Percentiles rank a stretch among this genome's conserved stretches.
Conservation (phyloP, 352 stramenopile genomes). For the Globisporangium uncinulatum region DNA sequence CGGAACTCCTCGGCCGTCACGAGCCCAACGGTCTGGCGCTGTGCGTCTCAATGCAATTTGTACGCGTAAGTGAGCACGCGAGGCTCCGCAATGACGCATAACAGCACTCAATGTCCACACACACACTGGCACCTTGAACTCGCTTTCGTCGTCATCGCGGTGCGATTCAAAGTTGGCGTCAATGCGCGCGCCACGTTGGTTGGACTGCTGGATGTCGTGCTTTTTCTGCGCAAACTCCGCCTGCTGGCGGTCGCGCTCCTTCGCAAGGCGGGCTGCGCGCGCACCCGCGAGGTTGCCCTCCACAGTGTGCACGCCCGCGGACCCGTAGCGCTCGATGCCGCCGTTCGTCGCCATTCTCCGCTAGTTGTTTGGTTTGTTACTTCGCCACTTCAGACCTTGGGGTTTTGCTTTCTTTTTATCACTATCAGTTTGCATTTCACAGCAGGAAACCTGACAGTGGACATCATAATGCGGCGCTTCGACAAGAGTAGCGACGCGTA, state of each 20-base stretch:
- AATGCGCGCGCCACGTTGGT: slow-evolving; percentile 80
- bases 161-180: slow-evolving; percentile 90
- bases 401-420: too few species aligned
- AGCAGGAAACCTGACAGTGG: slow-evolving; percentile 21
- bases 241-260: slow-evolving; percentile 92
- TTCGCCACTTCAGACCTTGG: too few species aligned
- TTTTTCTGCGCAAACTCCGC: slow-evolving; percentile 93
- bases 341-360: slow-evolving; percentile 1
- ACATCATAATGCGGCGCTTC: slow-evolving; percentile 58
- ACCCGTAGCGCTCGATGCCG: slow-evolving; percentile 68
- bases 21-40: slow-evolving; percentile 87
- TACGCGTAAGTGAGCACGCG: too few species aligned
- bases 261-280: slow-evolving; percentile 87
- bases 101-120: background rate
- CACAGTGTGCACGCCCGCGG: slow-evolving; percentile 92
- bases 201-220: slow-evolving; percentile 81
- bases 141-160: slow-evolving; percentile 69
- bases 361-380: background rate
- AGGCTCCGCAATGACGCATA: too few species aligned
- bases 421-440: slow-evolving; percentile 7
- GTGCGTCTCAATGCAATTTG: background rate
- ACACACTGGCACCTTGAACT: slow-evolving; percentile 65
- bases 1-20: slow-evolving; percentile 95
- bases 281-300: slow-evolving; percentile 94
- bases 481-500: slow-evolving; percentile 48